phyloP scores from a whole-genome alignment of 495 filamentous ascomycete species.

The Aspergillus sclerotioniger region DNA sequence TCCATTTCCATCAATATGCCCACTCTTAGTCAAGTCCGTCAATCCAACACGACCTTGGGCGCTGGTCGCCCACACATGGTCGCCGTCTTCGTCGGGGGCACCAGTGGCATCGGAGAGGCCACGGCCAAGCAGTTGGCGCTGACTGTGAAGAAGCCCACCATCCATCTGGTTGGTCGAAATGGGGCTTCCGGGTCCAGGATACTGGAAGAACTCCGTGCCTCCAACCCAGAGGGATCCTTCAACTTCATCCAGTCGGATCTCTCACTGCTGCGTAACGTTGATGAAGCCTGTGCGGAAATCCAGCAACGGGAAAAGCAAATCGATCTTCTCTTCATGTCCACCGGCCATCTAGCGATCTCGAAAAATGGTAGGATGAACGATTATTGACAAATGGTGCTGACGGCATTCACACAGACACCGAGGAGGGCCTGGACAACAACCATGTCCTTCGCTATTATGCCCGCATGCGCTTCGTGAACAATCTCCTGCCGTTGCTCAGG shows the following conservation, averaged over 20 bases:
- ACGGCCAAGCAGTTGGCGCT: conserved; percentile 54
- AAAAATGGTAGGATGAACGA: conserved; percentile 12
- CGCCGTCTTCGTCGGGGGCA: conserved; percentile 61
- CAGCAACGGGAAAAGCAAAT: conserved; percentile 51
- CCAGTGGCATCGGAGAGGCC: conserved; percentile 58
- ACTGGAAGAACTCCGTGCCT: conserved; percentile 35
- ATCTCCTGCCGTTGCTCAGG: conserved; percentile 60
- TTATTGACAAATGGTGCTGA: neutral
- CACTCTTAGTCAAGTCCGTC: conserved; percentile 11
- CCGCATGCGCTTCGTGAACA: conserved; percentile 59
- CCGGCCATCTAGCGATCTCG: conserved; percentile 15
- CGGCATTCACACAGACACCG: conserved; percentile 43
- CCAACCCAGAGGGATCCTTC: conserved; percentile 35
- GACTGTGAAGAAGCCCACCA: conserved; percentile 36
- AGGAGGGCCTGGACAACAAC: conserved; percentile 56
- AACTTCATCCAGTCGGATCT: conserved; percentile 59
- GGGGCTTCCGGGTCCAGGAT: conserved; percentile 40
- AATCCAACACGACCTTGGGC: conserved; percentile 17
- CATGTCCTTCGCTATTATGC: conserved; percentile 58
- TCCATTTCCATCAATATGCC: conserved; percentile 12
- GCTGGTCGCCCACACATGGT: conserved; percentile 41
- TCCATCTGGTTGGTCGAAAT: conserved; percentile 48
- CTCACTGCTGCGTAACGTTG: conserved; percentile 57
- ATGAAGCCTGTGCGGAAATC: conserved; percentile 58
- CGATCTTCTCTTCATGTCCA: conserved; percentile 57